phyloP scores from a whole-genome alignment of 495 filamentous ascomycete genomes.

The Amorphotheca resinae region DNA sequence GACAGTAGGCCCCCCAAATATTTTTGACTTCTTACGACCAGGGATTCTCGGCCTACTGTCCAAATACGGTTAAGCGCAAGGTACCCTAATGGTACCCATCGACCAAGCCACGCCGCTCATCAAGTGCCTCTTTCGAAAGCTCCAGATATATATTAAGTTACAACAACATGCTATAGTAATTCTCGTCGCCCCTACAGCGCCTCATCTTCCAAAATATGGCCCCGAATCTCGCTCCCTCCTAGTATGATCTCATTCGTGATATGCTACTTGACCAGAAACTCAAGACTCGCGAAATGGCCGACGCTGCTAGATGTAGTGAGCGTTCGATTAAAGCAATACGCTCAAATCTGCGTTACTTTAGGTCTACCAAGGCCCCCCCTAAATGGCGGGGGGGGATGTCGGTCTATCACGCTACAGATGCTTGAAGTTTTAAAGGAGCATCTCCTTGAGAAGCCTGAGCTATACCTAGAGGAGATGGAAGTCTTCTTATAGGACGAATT shows the following conservation, averaged over 20 bases:
- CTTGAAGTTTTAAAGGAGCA: slow-evolving; percentile 22
- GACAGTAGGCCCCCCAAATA: too few relatives aligned
- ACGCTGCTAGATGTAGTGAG: slow-evolving; percentile 10
- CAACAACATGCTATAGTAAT: too few relatives aligned
- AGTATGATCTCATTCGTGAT: slow-evolving; percentile 3
- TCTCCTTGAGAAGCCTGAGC: slow-evolving; percentile 24
- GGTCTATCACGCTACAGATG: slow-evolving; percentile 14
- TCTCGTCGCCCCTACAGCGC: too few relatives aligned
- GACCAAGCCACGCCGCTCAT: too few relatives aligned
- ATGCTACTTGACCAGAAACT: slow-evolving; percentile 19
- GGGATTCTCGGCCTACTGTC: too few relatives aligned
- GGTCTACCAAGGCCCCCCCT: slow-evolving; percentile 11
- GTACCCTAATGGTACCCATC: too few relatives aligned
- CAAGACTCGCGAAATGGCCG: slow-evolving; percentile 18
- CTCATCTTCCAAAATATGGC: slow-evolving; percentile 7
- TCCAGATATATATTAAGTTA: too few relatives aligned
- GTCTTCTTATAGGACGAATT: slow-evolving; percentile 27
- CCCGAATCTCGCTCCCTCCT: slow-evolving; percentile 5
- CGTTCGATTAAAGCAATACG: slow-evolving; percentile 10
- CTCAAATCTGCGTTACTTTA: slow-evolving; percentile 12
- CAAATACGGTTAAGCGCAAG: too few relatives aligned
- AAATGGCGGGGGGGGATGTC: slow-evolving; percentile 8
- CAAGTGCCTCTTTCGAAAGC: too few relatives aligned
- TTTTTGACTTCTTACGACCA: too few relatives aligned
- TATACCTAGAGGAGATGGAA: slow-evolving; percentile 25